Base-by-base conservation (phyloP, 768 basidiomycete species). In the Termitomyces sp. region DNA sequence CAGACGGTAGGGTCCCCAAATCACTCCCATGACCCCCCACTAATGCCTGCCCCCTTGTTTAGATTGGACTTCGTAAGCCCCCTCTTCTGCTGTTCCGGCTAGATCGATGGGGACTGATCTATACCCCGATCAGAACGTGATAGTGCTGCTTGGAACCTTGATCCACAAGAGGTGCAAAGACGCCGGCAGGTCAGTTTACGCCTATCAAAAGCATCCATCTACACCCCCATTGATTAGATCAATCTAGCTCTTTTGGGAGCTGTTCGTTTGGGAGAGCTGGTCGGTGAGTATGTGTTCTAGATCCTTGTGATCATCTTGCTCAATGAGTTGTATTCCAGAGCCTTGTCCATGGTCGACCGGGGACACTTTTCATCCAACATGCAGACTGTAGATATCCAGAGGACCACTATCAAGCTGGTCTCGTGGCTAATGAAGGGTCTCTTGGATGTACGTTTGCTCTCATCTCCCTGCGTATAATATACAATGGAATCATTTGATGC, bases 41-140 rank as follows among this genome's bases (percentile, higher is more conserved):
- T 37, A 23, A 34, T 32, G 35, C 5, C 23, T 25, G n/a, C 11
- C 32, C n/a, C 19, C 5, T 21, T 53, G 23, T 35, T 19, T 52
- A 82, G 81, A 74, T 82, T 68, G 81, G 81, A 31, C 70, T 82
- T 53, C 80, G 81, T 82, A 66, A 71, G 80, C 69, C 25, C n/a
- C 19, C 44, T n/a, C 35, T 42, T 48, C 21, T 48, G n/a, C 14
- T 29, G 7, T n/a, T 9, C 31, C 34, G 41, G 29, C 12, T 43
- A 49, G 27, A 16, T 40, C 27, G 27, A 38, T 21, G 29, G 25
- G n/a, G 45, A 50, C 14, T 52, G 34, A 27, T 59, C 14, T 7
- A 29, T 7, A 21, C 2, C 12, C n/a, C 34, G 27, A 47, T 53
- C 59, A 82, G 82, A 82, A 62, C 77, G 82, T 34, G 82, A 83